A percentile compares a stretch with the other conserved stretches of the same genome.
Conservation (phyloP, 768 basidiomycete genomes). For the Butyriboletus loyo region DNA sequence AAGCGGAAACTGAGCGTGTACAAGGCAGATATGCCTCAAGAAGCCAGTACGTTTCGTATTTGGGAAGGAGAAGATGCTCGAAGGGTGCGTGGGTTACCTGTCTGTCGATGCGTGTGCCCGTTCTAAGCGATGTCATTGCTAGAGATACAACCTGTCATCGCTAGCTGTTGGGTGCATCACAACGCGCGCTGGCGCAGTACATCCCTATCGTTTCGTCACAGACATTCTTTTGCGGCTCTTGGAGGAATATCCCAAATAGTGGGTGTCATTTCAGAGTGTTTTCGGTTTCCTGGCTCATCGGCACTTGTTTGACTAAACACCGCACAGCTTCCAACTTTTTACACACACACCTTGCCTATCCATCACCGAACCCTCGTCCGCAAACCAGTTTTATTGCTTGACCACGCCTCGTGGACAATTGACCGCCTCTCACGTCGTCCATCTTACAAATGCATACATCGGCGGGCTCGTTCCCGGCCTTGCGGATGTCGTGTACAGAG, state of each 20-base stretch:
- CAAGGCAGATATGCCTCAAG: constrained; percentile 48
- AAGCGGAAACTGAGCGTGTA: constrained; percentile 45
- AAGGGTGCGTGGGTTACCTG: constrained; percentile 26
- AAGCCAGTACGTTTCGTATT: constrained; percentile 31
- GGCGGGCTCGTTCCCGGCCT: constrained; percentile 45
- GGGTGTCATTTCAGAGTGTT: constrained; percentile 14
- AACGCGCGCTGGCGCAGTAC: constrained; percentile 57
- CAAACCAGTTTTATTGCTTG: constrained; percentile 35
- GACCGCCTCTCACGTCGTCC: constrained; percentile 42
- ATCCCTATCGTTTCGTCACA: constrained; percentile 70
- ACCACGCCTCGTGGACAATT: constrained; percentile 43
- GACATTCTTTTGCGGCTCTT: constrained; percentile 54
- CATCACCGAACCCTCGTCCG: constrained; percentile 28
- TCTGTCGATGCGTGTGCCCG: not conserved
- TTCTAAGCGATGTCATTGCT: not conserved
- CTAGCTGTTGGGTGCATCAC: constrained; percentile 48
- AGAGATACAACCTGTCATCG: constrained; percentile 51
- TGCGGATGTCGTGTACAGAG: constrained; percentile 24
- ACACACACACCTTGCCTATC: constrained; percentile 42
- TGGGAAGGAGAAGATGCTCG: constrained; percentile 34
- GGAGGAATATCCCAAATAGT: constrained; percentile 40
- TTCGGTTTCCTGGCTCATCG: constrained; percentile 2
- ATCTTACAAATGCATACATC: constrained; percentile 55
- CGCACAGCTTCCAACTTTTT: constrained; percentile 37
- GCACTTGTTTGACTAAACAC: not conserved